phyloP scores from a whole-genome alignment of 2,329 filamentous ascomycete species.

The Verticillium dahliae region DNA sequence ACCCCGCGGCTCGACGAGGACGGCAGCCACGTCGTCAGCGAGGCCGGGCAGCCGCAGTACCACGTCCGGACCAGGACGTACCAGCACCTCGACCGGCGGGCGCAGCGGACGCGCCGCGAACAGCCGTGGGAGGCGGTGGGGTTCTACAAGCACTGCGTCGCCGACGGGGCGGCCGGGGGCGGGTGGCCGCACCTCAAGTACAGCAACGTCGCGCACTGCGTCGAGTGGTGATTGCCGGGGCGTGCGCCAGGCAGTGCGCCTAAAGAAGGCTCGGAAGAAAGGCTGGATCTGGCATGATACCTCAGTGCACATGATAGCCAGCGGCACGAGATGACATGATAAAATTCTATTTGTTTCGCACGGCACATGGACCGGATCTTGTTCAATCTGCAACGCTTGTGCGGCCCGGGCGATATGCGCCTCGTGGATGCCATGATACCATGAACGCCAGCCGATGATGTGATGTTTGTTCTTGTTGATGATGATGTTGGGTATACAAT shows the following conservation, averaged over 20 bases:
- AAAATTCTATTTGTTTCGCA: background rate
- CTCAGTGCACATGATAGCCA: background rate
- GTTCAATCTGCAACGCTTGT: conserved; percentile 1
- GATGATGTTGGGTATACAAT: background rate
- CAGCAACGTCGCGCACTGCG: background rate
- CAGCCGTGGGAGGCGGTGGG: background rate
- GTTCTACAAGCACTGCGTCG: background rate
- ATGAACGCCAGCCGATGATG: background rate
- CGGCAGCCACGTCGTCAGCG: background rate
- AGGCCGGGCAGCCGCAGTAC: background rate
- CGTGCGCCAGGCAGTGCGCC: background rate
- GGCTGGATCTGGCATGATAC: too few species aligned
- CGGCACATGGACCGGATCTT: background rate
- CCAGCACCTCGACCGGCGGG: background rate
- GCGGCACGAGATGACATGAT: background rate
- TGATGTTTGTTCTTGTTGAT: background rate
- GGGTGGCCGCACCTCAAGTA: background rate
- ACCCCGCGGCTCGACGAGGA: background rate
- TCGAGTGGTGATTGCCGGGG: background rate
- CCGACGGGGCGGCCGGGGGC: background rate
- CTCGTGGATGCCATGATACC: background rate
- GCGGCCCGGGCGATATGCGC: background rate
- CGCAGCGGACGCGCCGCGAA: background rate
- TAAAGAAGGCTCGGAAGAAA: too few species aligned
- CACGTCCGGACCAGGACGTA: background rate